Conservation (phyloP, 352 stramenopile species). For the Globisporangium ultimum region DNA sequence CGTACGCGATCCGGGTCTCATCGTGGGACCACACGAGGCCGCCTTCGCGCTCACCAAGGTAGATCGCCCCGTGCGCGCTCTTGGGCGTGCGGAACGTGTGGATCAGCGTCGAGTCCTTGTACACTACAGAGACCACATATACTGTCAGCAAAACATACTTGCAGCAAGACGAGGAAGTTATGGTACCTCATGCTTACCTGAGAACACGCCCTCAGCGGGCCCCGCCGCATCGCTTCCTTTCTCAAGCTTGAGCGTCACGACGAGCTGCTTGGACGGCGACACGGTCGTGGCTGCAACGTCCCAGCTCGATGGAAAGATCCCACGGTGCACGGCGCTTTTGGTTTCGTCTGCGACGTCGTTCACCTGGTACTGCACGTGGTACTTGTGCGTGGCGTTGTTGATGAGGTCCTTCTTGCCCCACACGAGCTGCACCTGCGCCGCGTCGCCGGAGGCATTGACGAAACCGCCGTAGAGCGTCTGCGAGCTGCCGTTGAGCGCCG, state of each 20-base stretch:
- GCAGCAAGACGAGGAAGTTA: too few relatives aligned
- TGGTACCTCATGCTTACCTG: neutral
- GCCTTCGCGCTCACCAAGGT: constrained; percentile 70
- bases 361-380: constrained; percentile 52
- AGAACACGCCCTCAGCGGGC: constrained; percentile 44
- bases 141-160: too few relatives aligned
- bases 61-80: constrained; percentile 65
- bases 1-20: constrained; percentile 67
- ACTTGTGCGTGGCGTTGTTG: constrained; percentile 53
- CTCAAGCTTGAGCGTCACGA: constrained; percentile 58
- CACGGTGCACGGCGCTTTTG: constrained; percentile 22
- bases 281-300: constrained; percentile 45
- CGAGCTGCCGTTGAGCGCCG: constrained; percentile 37
- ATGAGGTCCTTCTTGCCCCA: constrained; percentile 61
- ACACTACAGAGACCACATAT: constrained; percentile 25
- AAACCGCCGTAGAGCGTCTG: constrained; percentile 51
- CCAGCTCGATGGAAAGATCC: constrained; percentile 35
- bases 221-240: constrained; percentile 22
- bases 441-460: constrained; percentile 17
- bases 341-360: constrained; percentile 10
- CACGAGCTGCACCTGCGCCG: constrained; percentile 43
- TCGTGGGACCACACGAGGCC: constrained; percentile 71
- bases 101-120: constrained; percentile 29
- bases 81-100: constrained; percentile 63
- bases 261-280: constrained; percentile 45